Evolutionary conservation across 2,329 filamentous ascomycete species (phyloP), one percentile per base, ranked within the genome.

Genomic region (Hypoxylon rubiginosum): DNA sequence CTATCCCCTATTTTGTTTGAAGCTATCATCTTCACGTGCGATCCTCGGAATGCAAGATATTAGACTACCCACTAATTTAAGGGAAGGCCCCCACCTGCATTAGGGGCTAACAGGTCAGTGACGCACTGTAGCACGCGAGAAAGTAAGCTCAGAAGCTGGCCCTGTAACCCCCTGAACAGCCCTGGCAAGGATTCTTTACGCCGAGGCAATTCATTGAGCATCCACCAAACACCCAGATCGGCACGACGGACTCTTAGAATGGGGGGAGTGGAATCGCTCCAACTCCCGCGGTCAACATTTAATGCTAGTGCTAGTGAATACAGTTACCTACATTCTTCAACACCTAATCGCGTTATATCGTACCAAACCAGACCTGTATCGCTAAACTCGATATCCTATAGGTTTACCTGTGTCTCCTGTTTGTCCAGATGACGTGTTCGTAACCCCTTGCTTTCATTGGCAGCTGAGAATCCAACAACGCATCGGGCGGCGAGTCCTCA

Each of bases 381-480:
- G 34, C 36, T 19, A 5, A 34, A 11, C 48, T 36, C 7, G 30
- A 48, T 43, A 54, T 54, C 49, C 32, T 54, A 55, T n/a, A 49
- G 46, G 52, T 52, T 45, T 52, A 26, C 55, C 51, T 48, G 41
- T 32, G 26, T 53, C 41, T 62, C 43, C 54, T 21, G 53, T 36
- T 15, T 10, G 49, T 55, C 56, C 59, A 64, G 67, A 69, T 69
- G 67, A 69, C 67, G 67, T 69, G 67, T 64, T 69, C 64, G 32
- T 57, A 50, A 56, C 8, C 53, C 51, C 50, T 5, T 46, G 50
- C 30, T 58, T 58, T 59, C 63, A 69, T 69, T 69, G 67, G 67
- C 50, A 69, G 64, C 67, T 61, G 49, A 59, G n/a, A 45, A 43
- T 41, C 19, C 32, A 68, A 56, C 66, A 61, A 66, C 66, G 58